Base-by-base conservation (phyloP, 768 basidiomycete species). In the Psilocybe cyanescens region DNA sequence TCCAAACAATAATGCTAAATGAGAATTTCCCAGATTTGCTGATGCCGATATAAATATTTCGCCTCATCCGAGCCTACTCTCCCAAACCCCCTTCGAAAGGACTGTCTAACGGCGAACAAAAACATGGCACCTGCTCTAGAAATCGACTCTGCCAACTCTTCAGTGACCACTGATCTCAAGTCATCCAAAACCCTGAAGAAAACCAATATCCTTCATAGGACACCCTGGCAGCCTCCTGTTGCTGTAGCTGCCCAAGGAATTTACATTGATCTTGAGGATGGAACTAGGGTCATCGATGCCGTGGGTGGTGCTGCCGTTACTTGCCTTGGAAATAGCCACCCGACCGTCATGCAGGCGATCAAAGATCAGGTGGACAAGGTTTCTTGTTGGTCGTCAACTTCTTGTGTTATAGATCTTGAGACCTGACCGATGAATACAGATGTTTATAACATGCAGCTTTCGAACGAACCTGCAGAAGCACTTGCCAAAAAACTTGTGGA, bases 291-390 rank as follows among this genome's bases (percentile, higher is more conserved):
- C 31, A 81, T 95, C 66, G 94, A 96, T 75, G 91, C 83, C 6
- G 86, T 92, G 48, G 94, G 94, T 48, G 94, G 94, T 30, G 93
- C 93, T 5, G 92, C 94, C 8, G 94, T 96, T 30, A 73, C 87
- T 9, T 92, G 90, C 71, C 71, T 96, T 47, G 94, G 94, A 2
- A 86, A 86, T 60, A 84, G 81, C 19, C 87, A 94, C 69, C 90
- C 89, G 2, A 83, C 81, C 60, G 90, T 94, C 35, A 78, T 83
- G 59, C 77, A 87, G 69, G 90, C 90, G 2, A 80, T 95, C 57
- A 91, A 93, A 72, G 85, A 92, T 59, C 93, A 95, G 67, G 78
- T 90, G 16, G 91, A 92, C 73, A 86, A 86, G 66, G 76, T 94
- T 45, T 79, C 91, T 19, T 95, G 92, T 93, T 65, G 55, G 88